A percentile compares a stretch with the other conserved stretches of the same genome.
These are phyloP conservation scores for Colletotrichum higginsianum DNA, from an alignment of 2,329 filamentous ascomycete genomes.

Conservation along the genomic window DNA sequence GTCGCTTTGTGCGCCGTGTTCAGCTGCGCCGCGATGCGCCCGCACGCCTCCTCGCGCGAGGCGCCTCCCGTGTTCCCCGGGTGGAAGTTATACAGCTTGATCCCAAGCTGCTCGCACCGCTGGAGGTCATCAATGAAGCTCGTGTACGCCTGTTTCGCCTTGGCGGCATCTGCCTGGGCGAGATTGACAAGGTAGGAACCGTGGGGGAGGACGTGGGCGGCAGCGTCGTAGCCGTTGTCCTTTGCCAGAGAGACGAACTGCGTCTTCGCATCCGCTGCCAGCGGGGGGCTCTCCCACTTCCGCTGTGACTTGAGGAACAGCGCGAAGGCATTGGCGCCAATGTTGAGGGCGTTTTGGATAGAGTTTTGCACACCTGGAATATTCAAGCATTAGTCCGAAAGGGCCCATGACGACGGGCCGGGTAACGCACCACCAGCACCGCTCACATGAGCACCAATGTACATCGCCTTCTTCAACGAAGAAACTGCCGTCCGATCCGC, in stretches of 20 bases:
- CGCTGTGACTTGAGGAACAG: slow-evolving; percentile 96
- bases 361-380: slow-evolving; percentile 87
- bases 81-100: slow-evolving; percentile 97
- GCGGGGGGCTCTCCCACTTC: slow-evolving; percentile 90
- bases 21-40: slow-evolving; percentile 84
- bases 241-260: slow-evolving; percentile 80
- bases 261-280: slow-evolving; percentile 76
- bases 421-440: slow-evolving; percentile 81
- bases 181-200: slow-evolving; percentile 98
- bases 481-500: slow-evolving; percentile 75
- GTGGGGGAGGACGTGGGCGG: slow-evolving; percentile 86
- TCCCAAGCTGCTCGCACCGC: slow-evolving; percentile 88
- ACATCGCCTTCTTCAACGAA: slow-evolving; percentile 79
- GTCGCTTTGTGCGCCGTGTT: slow-evolving; percentile 87
- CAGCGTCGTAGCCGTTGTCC: slow-evolving; percentile 79
- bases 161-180: slow-evolving; percentile 84
- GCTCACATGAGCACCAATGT: slow-evolving; percentile 93
- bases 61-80: slow-evolving; percentile 85
- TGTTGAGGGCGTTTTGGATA: slow-evolving; percentile 81
- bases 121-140: slow-evolving; percentile 90
- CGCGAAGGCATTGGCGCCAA: slow-evolving; percentile 94
- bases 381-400: not conserved
- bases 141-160: slow-evolving; percentile 87
- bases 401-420: slow-evolving; percentile 3
- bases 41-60: slow-evolving; percentile 78